Conservation (phyloP, 306 rosid genomes). For the Crataegus laevigata region DNA sequence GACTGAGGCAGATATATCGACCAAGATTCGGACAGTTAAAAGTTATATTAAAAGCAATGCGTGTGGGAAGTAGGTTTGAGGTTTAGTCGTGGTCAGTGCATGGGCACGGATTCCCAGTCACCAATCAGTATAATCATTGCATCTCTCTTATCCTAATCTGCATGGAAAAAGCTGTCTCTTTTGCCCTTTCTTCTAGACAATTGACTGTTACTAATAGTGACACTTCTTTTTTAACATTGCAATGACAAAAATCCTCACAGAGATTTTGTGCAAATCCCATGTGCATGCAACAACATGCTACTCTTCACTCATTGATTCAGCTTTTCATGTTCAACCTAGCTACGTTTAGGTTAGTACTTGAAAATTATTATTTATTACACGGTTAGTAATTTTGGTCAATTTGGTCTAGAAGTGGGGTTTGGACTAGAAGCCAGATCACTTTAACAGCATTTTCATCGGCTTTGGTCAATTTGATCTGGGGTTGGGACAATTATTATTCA, state of each 20-base stretch:
- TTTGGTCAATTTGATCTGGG: no score
- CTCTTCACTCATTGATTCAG: neutral
- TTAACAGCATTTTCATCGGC: no score
- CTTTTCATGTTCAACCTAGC: neutral
- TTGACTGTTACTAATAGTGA: slow-evolving; percentile 36
- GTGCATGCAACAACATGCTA: neutral
- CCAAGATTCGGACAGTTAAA: slow-evolving; percentile 33
- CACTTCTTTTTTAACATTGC: slow-evolving; percentile 20
- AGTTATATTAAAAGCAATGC: slow-evolving; percentile 21
- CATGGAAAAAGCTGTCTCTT: slow-evolving; percentile 2
- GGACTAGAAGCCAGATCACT: no score
- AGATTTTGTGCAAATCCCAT: slow-evolving; percentile 15
- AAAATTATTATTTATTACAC: neutral
- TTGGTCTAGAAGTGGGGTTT: no score
- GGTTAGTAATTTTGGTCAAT: no score
- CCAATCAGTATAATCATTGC: slow-evolving; percentile 36
- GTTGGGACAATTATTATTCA: no score
- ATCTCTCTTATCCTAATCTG: slow-evolving; percentile 28
- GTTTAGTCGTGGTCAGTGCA: slow-evolving; percentile 52
- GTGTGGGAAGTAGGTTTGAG: slow-evolving; percentile 37
- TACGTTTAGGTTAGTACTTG: neutral
- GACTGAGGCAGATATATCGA: slow-evolving; percentile 4
- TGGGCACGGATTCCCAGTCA: slow-evolving; percentile 40
- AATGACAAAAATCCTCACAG: slow-evolving; percentile 8
- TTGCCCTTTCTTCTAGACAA: slow-evolving; percentile 25